phyloP scores from a whole-genome alignment of 2,329 filamentous ascomycete genomes.

The Colletotrichum liaoningense region DNA sequence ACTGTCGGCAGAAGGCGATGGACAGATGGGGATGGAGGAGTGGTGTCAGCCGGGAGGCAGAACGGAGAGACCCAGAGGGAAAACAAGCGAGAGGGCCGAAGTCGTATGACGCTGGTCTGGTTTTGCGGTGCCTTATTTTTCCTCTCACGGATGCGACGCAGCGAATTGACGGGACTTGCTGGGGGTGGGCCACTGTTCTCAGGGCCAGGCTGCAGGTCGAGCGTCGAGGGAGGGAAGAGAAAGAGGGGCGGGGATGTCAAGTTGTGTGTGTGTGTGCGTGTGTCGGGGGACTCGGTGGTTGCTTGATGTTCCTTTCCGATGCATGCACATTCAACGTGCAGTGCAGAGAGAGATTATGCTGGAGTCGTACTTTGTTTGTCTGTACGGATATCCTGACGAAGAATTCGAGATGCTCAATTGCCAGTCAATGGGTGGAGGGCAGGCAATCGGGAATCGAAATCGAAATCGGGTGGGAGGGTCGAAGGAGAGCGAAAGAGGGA shows the following conservation, averaged over 20 bases:
- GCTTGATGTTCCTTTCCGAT: not conserved
- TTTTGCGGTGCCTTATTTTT: not conserved
- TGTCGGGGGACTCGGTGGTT: not conserved
- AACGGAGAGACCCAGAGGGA: conserved; percentile 22
- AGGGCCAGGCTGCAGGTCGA: not conserved
- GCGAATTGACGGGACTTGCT: not conserved
- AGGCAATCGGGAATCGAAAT: not conserved
- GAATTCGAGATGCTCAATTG: not conserved
- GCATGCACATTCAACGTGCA: not conserved
- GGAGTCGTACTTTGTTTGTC: not conserved
- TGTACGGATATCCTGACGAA: not conserved
- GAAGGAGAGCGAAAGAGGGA: conserved; percentile 17
- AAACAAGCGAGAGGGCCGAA: conserved; percentile 2
- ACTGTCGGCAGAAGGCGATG: conserved; percentile 30
- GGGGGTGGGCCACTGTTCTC: no score
- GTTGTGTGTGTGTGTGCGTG: not conserved
- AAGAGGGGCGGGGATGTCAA: not conserved
- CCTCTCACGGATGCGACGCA: not conserved
- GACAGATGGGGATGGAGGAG: conserved; percentile 19
- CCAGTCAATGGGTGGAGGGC: not conserved
- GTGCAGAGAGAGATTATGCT: not conserved
- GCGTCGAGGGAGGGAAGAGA: not conserved
- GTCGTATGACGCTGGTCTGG: conserved; percentile 34
- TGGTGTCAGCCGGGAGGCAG: conserved; percentile 22
- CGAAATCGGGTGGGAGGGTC: conserved; percentile 1